These are phyloP conservation scores for Termitomyces sp. DNA, from an alignment of 768 basidiomycete genomes.

Conservation along the genomic window DNA sequence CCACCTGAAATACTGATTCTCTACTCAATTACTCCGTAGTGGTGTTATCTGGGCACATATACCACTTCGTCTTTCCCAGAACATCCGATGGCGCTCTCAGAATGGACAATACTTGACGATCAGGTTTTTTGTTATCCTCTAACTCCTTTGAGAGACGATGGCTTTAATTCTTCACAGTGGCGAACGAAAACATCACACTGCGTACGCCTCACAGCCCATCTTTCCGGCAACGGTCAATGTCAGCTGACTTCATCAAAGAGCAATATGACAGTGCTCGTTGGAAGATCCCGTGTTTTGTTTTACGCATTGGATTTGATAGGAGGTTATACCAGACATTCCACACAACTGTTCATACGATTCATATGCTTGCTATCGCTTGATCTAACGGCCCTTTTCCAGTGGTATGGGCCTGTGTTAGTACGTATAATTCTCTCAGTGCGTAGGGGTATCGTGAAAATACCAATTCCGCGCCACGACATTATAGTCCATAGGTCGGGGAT, in stretches of 20 bases:
- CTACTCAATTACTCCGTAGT: conserved; percentile 12
- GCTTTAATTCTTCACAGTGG: background rate
- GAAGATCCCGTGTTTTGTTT: conserved; percentile 21
- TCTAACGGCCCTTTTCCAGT: too few species aligned
- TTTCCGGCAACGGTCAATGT: conserved; percentile 1
- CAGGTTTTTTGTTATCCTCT: conserved; percentile 14
- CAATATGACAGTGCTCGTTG: conserved; percentile 22
- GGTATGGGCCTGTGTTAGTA: too few species aligned
- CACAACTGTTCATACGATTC: background rate
- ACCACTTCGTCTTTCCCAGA: conserved; percentile 12
- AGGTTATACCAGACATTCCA: conserved; percentile 11
- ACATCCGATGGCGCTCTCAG: conserved; percentile 24
- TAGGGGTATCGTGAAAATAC: too few species aligned
- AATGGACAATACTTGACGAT: conserved; percentile 28
- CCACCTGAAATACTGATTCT: background rate
- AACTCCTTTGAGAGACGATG: background rate
- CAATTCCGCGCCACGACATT: too few species aligned
- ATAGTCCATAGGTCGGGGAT: too few species aligned
- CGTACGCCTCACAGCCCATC: conserved; percentile 13
- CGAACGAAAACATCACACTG: conserved; percentile 21
- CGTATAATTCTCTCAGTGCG: too few species aligned
- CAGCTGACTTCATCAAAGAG: conserved; percentile 12
- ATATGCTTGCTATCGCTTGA: background rate
- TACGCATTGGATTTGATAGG: conserved; percentile 22
- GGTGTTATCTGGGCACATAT: conserved; percentile 26